Percentiles rank a stretch among this genome's conserved stretches.
Conservation (phyloP, 441 rosid species). For the Brassica hybrid region DNA sequence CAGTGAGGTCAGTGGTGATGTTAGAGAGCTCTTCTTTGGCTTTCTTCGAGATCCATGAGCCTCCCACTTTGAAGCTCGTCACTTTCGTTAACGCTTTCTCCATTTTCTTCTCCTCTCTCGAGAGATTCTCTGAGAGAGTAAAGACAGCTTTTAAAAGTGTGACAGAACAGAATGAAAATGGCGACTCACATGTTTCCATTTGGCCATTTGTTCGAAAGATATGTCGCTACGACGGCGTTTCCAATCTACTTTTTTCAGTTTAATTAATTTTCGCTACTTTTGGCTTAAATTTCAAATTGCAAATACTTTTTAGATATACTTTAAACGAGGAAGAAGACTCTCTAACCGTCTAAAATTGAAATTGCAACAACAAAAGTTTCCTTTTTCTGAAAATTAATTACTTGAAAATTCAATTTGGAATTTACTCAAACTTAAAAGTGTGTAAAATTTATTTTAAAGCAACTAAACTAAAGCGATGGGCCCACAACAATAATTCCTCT, state of each 20-base stretch:
- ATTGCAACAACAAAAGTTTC: neutral
- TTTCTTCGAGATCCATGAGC: constrained; percentile 84
- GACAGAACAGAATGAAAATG: constrained; percentile 36
- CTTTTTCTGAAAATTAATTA: neutral
- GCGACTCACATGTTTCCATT: constrained; percentile 16
- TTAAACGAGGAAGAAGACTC: constrained; percentile 8
- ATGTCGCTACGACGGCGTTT: constrained; percentile 9
- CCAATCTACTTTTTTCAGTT: neutral
- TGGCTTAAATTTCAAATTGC: constrained; percentile 18
- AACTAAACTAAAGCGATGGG: neutral
- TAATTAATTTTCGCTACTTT: neutral
- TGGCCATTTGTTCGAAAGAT: neutral
- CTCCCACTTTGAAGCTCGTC: constrained; percentile 71
- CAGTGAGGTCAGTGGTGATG: constrained; percentile 76
- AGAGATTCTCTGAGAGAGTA: constrained; percentile 11
- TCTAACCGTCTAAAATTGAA: constrained; percentile 18
- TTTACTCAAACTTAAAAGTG: neutral
- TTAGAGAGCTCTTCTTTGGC: constrained; percentile 83
- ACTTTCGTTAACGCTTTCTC: constrained; percentile 91
- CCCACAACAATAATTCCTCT: no score
- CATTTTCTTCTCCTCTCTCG: constrained; percentile 47
- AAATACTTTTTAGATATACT: neutral
- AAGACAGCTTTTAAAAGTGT: constrained; percentile 28
- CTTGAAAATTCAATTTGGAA: neutral
- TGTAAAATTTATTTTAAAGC: constrained; percentile 3